Conservation (phyloP, 441 rosid genomes). For the Dalechampia spathulata region DNA sequence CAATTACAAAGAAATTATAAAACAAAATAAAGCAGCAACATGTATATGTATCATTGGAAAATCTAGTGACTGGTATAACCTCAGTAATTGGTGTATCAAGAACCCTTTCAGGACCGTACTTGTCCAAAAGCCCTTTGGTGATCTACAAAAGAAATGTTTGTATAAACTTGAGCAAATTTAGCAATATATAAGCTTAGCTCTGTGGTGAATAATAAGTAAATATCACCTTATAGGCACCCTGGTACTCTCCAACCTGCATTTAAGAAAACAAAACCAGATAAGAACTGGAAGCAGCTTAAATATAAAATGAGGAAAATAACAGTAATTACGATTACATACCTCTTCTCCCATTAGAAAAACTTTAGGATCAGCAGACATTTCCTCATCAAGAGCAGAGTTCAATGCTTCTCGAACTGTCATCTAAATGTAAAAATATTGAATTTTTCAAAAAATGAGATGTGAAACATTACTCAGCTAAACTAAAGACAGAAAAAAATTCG, state of each 20-base stretch:
- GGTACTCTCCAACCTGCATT: constrained; percentile 91
- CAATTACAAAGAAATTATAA: neutral
- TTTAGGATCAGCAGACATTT: constrained; percentile 83
- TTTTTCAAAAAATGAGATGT: too few species aligned
- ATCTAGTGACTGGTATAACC: constrained; percentile 29
- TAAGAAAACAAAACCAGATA: constrained; percentile 3
- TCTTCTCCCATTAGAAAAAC: constrained; percentile 80
- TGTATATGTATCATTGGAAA: too few species aligned
- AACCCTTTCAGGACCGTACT: constrained; percentile 95
- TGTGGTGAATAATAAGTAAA: constrained; percentile 2
- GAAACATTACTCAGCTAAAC: too few species aligned
- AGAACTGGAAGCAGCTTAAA: neutral
- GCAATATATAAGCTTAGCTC: neutral
- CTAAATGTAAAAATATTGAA: constrained; percentile 17
- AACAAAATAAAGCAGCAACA: neutral
- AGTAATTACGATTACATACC: constrained; percentile 27
- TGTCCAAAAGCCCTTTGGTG: constrained; percentile 83
- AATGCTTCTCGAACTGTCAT: constrained; percentile 62
- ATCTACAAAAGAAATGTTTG: constrained; percentile 32
- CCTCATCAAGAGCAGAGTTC: constrained; percentile 77
- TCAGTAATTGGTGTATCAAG: constrained; percentile 94
- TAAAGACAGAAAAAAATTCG: too few species aligned
- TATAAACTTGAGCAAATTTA: neutral
- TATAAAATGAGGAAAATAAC: neutral
- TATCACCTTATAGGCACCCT: constrained; percentile 95